Evolutionary conservation across 208 protist genomes (phyloP).

Genomic region (Balamuthia mandrillaris): DNA sequence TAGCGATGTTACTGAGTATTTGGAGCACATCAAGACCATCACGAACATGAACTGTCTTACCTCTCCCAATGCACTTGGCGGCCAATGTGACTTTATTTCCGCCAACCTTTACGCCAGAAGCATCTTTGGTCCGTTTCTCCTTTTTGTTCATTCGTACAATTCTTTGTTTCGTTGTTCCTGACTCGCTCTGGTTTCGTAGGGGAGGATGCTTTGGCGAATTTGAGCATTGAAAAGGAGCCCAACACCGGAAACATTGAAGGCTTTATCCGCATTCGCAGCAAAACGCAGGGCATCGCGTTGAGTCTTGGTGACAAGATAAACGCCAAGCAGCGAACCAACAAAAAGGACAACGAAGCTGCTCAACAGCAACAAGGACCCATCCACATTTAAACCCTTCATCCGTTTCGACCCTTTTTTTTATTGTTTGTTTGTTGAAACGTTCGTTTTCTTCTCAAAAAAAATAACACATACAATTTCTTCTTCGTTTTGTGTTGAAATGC

Average conservation of each 20-base stretch:
- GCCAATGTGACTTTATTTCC: slow-evolving; percentile 88
- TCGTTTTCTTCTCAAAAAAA: too few species aligned
- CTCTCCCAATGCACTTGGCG: slow-evolving; percentile 64
- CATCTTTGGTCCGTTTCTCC: slow-evolving; percentile 80
- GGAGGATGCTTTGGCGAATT: slow-evolving; percentile 95
- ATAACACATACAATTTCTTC: too few species aligned
- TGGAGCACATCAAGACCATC: slow-evolving; percentile 82
- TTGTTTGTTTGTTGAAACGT: too few species aligned
- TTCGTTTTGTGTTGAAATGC: too few species aligned
- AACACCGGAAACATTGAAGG: slow-evolving; percentile 83
- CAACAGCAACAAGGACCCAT: too few species aligned
- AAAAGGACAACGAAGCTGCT: slow-evolving; percentile 8
- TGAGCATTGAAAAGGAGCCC: slow-evolving; percentile 78
- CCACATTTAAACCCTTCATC: too few species aligned
- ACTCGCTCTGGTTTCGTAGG: background rate
- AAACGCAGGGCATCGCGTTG: slow-evolving; percentile 96
- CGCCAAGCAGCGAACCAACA: slow-evolving; percentile 55
- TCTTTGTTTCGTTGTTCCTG: background rate
- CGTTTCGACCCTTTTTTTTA: too few species aligned
- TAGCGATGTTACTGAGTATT: slow-evolving; percentile 78
- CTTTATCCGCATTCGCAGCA: slow-evolving; percentile 92
- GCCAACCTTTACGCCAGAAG: slow-evolving; percentile 94
- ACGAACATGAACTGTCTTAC: slow-evolving; percentile 93
- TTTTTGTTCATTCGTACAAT: background rate
- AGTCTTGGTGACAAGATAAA: slow-evolving; percentile 95